phyloP scores from a whole-genome alignment of 805 yeast genomes.

The Zygotorulaspora danielsina region DNA sequence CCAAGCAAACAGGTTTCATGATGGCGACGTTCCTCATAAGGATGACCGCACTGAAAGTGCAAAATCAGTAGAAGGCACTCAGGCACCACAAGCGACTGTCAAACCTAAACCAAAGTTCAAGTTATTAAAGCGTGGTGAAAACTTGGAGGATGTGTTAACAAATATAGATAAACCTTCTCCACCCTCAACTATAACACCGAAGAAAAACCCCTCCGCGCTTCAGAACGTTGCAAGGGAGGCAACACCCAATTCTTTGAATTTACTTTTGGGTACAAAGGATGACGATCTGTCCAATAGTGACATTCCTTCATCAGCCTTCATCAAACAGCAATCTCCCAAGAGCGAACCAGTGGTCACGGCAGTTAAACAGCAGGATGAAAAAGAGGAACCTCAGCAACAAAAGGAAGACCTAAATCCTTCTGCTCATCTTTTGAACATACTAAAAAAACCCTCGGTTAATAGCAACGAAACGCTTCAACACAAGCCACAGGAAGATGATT shows the following conservation, averaged over 20 bases:
- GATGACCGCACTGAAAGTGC: slow-evolving; percentile 19
- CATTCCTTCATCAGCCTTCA: not conserved
- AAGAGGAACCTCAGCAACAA: not conserved
- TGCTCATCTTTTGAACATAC: slow-evolving; percentile 8
- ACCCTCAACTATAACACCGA: not conserved
- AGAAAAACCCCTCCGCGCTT: not conserved
- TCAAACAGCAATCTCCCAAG: slow-evolving; percentile 11
- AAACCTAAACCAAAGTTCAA: slow-evolving; percentile 34
- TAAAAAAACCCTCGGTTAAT: slow-evolving; percentile 5
- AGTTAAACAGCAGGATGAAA: slow-evolving; percentile 3
- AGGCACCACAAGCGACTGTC: slow-evolving; percentile 5
- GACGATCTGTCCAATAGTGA: slow-evolving; percentile 2
- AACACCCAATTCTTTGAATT: slow-evolving; percentile 21
- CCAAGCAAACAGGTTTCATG: slow-evolving; percentile 16
- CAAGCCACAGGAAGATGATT: not conserved
- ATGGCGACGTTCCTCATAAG: slow-evolving; percentile 24
- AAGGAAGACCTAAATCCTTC: slow-evolving; percentile 4
- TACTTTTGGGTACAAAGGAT: not conserved
- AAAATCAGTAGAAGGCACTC: slow-evolving; percentile 12
- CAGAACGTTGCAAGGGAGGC: slow-evolving; percentile 17
- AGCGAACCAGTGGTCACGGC: slow-evolving; percentile 15
- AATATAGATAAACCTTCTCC: slow-evolving; percentile 1
- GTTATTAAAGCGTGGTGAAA: slow-evolving; percentile 38
- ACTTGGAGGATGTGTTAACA: slow-evolving; percentile 21
- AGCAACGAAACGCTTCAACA: not conserved